Conservation (phyloP, 2,329 filamentous ascomycete genomes). For the Geosmithia putterillii region DNA sequence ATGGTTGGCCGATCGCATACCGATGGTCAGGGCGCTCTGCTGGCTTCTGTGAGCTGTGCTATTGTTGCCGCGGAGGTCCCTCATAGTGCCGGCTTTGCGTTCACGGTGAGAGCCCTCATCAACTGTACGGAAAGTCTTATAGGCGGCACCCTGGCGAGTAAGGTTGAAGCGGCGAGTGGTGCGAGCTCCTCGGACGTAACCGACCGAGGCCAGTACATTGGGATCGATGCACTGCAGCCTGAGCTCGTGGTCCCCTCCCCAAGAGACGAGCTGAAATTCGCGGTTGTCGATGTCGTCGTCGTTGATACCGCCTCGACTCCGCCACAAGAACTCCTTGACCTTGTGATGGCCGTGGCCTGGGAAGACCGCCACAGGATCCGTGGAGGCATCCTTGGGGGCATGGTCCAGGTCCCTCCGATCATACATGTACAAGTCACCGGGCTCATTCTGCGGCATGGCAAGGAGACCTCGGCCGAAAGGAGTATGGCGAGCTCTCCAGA, state of each 20-base stretch:
- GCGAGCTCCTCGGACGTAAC: constrained; percentile 57
- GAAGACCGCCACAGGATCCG: constrained; percentile 43
- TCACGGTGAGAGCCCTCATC: constrained; percentile 46
- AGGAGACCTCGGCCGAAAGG: constrained; percentile 79
- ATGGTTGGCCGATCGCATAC: constrained; percentile 22
- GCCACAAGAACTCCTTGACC: constrained; percentile 88
- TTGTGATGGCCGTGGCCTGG: constrained; percentile 51
- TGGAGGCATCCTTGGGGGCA: constrained; percentile 28
- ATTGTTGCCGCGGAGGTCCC: constrained; percentile 21
- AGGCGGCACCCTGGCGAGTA: constrained; percentile 73
- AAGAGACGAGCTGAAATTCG: constrained; percentile 87
- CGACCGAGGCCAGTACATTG: constrained; percentile 53
- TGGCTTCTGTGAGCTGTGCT: not conserved
- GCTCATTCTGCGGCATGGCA: constrained; percentile 85
- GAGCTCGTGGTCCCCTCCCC: constrained; percentile 78
- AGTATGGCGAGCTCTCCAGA: constrained; percentile 84
- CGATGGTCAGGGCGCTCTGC: constrained; percentile 29
- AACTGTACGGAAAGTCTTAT: constrained; percentile 73
- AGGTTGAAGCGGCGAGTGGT: constrained; percentile 54
- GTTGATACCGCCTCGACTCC: constrained; percentile 56
- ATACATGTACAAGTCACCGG: constrained; percentile 76
- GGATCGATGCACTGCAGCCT: constrained; percentile 64
- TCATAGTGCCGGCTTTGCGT: constrained; percentile 49
- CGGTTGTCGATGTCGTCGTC: constrained; percentile 64
- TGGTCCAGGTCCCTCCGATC: constrained; percentile 43